These are phyloP conservation scores for Aquilaria sinensis DNA, from an alignment of 345 rosid species.

Conservation along the genomic window DNA sequence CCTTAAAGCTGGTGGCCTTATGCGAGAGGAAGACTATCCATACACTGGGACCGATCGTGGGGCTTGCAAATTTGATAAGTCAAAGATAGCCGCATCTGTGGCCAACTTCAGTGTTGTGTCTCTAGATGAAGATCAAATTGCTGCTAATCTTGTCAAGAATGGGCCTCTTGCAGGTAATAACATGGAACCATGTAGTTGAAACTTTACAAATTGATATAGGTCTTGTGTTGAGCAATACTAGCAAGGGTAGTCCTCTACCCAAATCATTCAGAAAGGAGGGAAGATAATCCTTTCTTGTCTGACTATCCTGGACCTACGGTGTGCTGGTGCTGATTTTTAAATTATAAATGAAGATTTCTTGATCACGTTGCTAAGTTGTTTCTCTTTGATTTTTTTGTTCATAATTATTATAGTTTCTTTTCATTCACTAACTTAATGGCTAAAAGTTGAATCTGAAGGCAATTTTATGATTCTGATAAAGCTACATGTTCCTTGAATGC, in stretches of 20 bases:
- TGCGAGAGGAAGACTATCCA: constrained; percentile 88
- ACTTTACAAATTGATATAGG: neutral
- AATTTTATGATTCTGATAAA: neutral
- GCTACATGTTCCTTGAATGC: constrained; percentile 18
- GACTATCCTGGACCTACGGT: too few relatives aligned
- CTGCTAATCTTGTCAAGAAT: constrained; percentile 84
- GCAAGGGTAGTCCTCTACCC: too few relatives aligned
- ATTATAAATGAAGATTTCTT: too few relatives aligned
- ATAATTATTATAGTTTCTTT: neutral
- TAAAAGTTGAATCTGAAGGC: neutral
- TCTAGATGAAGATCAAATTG: constrained; percentile 81
- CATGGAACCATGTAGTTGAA: neutral
- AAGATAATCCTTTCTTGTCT: too few relatives aligned
- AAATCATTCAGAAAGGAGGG: too few relatives aligned
- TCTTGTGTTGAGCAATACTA: neutral
- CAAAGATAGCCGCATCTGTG: constrained; percentile 71
- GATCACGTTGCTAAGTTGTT: too few relatives aligned
- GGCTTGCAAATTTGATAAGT: constrained; percentile 73
- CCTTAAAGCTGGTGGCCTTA: constrained; percentile 84
- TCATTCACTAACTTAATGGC: neutral
- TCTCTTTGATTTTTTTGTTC: neutral
- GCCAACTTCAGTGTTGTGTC: constrained; percentile 89
- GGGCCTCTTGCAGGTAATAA: constrained; percentile 84
- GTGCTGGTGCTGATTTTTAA: too few relatives aligned
- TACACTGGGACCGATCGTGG: constrained; percentile 67